Evolutionary conservation across 345 rosid genomes (phyloP).

Genomic region (Heritiera littoralis): DNA sequence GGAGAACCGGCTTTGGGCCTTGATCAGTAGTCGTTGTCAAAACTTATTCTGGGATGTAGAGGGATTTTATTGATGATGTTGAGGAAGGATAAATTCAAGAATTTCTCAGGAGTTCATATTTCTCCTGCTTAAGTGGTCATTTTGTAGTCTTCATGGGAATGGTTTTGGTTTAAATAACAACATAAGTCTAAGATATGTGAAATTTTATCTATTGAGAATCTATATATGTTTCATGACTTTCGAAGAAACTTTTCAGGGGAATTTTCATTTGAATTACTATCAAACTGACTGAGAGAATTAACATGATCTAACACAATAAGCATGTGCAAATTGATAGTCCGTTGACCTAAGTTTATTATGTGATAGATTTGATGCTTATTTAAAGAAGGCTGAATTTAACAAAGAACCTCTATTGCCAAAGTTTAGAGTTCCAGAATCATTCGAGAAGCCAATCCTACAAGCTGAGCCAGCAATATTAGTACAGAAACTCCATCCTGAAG

Average conservation of each 20-base stretch:
- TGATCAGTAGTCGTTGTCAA: background rate
- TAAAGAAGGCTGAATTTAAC: conserved; percentile 86
- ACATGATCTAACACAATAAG: background rate
- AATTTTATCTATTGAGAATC: background rate
- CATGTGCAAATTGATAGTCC: background rate
- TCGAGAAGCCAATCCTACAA: conserved; percentile 74
- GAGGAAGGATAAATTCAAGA: background rate
- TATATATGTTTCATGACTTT: background rate
- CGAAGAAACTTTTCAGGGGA: background rate
- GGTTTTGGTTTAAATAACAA: background rate
- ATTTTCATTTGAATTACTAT: background rate
- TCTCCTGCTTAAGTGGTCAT: background rate
- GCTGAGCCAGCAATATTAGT: conserved; percentile 85
- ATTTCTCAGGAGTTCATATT: background rate
- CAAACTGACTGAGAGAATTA: background rate
- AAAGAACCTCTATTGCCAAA: conserved; percentile 77
- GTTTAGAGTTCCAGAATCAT: conserved; percentile 75
- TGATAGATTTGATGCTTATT: conserved; percentile 83
- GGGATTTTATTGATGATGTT: background rate
- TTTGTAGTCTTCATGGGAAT: conserved; percentile 6
- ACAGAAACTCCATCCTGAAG: conserved; percentile 73
- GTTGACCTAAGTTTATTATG: conserved; percentile 20
- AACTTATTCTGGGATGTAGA: background rate
- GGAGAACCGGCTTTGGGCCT: background rate
- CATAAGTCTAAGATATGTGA: background rate